phyloP scores from a whole-genome alignment of 129 eudicot species.

The Chrysanthemum seticuspe region DNA sequence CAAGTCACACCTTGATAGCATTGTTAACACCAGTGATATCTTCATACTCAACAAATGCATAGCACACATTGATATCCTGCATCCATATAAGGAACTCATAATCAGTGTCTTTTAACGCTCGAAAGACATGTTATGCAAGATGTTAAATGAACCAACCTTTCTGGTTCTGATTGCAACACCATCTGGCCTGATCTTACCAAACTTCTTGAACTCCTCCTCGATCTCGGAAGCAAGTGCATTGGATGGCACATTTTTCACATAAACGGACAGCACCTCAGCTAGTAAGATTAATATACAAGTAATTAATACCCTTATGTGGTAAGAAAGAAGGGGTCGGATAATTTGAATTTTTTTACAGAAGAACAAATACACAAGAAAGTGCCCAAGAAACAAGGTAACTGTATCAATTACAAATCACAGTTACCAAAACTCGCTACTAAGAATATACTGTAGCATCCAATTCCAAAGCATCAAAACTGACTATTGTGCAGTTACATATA shows the following conservation, averaged over 20 bases:
- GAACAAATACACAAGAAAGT: not conserved
- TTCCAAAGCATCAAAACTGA: not conserved
- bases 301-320: slow-evolving; percentile 12
- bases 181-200: slow-evolving; percentile 76
- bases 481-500: not conserved
- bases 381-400: too few species aligned
- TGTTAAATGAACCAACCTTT: slow-evolving; percentile 52
- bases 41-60: slow-evolving; percentile 95
- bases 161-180: slow-evolving; percentile 94
- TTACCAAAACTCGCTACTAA: not conserved
- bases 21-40: slow-evolving; percentile 76
- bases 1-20: slow-evolving; percentile 75
- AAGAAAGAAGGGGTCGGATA: not conserved
- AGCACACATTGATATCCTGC: slow-evolving; percentile 92
- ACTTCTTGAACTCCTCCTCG: slow-evolving; percentile 79
- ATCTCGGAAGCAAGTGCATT: slow-evolving; percentile 71
- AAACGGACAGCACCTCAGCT: slow-evolving; percentile 89
- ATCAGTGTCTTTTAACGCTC: slow-evolving; percentile 15
- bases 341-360: slow-evolving; percentile 6
- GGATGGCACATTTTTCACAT: slow-evolving; percentile 78
- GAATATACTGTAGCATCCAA: not conserved
- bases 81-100: slow-evolving; percentile 10
- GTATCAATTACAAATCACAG: not conserved
- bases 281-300: slow-evolving; percentile 10
- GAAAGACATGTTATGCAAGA: not conserved